Evolutionary conservation across 495 filamentous ascomycete species (phyloP), one percentile per base, ranked within the genome.

Genomic region (Cudoniella acicularis): DNA sequence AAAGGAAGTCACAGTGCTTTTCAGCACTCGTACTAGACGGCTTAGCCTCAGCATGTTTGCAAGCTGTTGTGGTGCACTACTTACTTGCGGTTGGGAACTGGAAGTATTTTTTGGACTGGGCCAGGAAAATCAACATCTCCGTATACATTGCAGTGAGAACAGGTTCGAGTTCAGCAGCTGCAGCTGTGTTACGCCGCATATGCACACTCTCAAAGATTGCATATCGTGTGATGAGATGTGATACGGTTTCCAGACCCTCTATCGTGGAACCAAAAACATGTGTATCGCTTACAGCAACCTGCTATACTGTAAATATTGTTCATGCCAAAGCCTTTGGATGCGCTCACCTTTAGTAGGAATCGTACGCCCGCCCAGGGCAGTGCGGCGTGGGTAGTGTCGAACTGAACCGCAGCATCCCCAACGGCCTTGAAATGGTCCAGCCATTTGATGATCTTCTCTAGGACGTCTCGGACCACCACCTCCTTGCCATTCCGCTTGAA

Each of bases 281-380:
- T 9, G 9, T 9, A 41, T 41, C 36, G 36, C n/a, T 41, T 41
- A 41, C 36, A 41, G 36, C 36, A n/a, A 41, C n/a, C 36, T 41
- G n/a, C 9, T 9, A n/a, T 9, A 41, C n/a, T 41, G 36, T 41
- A 9, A 41, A n/a, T 9, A 41, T n/a, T 9, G 36, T 41, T 9
- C 36, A n/a, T 9, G 9, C 9, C 36, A 9, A 41, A 41, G n/a
- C n/a, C n/a, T 47, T 21, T 22, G 20, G 21, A 6, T 25, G 54
- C 1, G 42, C 27, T 49, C 24, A 63, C 60, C 54, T 56, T 22
- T 21, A 67, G 54, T 17, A 63, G 54, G 48, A 62, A 64, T 17
- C 57, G 53, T n/a, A 63, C 55, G 20, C 48, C 70, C 18, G 70
- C 71, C 71, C 71, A 73, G 10, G 71, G 71, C 17, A 73, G 52